Conservation (phyloP, 2,329 filamentous ascomycete genomes). For the Talaromyces sp. region DNA sequence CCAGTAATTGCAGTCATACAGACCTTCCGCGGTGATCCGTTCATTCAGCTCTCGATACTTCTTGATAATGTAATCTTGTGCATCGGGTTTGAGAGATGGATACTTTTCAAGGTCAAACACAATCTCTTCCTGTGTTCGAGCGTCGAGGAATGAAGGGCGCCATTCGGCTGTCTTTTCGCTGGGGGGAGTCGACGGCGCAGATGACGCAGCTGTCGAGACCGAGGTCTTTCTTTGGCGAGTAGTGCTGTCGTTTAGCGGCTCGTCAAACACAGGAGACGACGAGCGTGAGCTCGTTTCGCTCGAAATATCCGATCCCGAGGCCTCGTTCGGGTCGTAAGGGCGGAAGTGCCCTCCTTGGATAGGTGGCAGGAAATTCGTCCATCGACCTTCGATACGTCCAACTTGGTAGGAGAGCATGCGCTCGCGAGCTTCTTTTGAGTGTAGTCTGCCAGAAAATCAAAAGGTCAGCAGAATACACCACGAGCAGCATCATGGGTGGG, state of each 20-base stretch:
- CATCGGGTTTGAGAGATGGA: slow-evolving; percentile 66
- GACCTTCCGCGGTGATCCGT: slow-evolving; percentile 64
- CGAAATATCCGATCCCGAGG: slow-evolving; percentile 38
- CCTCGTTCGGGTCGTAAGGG: slow-evolving; percentile 39
- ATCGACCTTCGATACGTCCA: slow-evolving; percentile 71
- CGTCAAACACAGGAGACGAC: slow-evolving; percentile 56
- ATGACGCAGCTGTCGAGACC: slow-evolving; percentile 19
- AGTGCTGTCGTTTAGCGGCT: slow-evolving; percentile 35
- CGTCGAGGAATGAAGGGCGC: slow-evolving; percentile 62
- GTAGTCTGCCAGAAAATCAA: slow-evolving; percentile 48
- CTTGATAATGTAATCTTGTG: slow-evolving; percentile 67
- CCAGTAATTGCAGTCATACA: slow-evolving; percentile 79
- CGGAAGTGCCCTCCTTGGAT: slow-evolving; percentile 84
- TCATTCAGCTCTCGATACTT: slow-evolving; percentile 78
- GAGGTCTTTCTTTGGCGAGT: slow-evolving; percentile 33
- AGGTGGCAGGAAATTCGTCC: slow-evolving; percentile 84
- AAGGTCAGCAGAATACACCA: slow-evolving; percentile 5
- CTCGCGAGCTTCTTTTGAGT: slow-evolving; percentile 69
- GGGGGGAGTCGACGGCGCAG: slow-evolving; percentile 21
- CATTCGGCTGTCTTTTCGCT: slow-evolving; percentile 23
- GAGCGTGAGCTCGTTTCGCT: slow-evolving; percentile 52
- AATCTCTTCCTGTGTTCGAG: slow-evolving; percentile 68
- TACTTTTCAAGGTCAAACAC: slow-evolving; percentile 73
- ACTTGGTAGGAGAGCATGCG: slow-evolving; percentile 80
- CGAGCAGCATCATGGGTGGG: background rate